Base-by-base conservation (phyloP, 2,329 filamentous ascomycete genomes). In the Arthroderma uncinatum region DNA sequence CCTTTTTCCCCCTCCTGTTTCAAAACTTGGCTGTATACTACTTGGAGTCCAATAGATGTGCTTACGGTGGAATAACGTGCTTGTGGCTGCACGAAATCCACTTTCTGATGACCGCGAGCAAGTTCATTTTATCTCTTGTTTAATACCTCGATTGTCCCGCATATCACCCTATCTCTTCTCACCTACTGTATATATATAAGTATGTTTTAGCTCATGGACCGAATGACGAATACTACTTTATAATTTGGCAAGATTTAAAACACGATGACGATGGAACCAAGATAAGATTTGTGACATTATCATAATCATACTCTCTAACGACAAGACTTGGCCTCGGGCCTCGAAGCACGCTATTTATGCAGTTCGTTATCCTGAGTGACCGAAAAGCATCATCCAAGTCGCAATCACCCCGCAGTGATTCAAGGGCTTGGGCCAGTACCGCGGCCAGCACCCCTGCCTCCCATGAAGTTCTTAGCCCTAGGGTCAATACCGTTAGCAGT, bases 401-500 rank as follows among this genome's bases (percentile, higher is more conserved):
- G 7, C 23, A 50, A 33, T 7, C n/a, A 47, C 52, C 39, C 36
- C 28, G 40, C 34, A 10, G 44, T 59, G 28, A 55, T 52, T 28
- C 54, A 56, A 19, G 57, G 65, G 59, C 67, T 66, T 58, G 65
- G 64, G 52, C 25, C 47, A 10, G 47, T 9, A 19, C 76, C 78
- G 44, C 76, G 78, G 59, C 75, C 77, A 62, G 71, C 73, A 57
- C 79, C 80, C 23, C 50, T 53, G 34, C 50, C 50, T 48, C 82
- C 82, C 82, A 87, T 85, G 70, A 87, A 81, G 69, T 84, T 85
- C 63, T 79, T 76, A 57, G 84, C 84, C 79, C 82, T 83, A 62
- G 60, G 16, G 33, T 57, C 42, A 10, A 30, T 7, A 37, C 53
- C 60, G 36, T 57, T 54, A 59, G 40, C 47, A 58, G 60, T 62